phyloP scores from a whole-genome alignment of 2,329 filamentous ascomycete genomes.

The Ascochyta fabae region DNA sequence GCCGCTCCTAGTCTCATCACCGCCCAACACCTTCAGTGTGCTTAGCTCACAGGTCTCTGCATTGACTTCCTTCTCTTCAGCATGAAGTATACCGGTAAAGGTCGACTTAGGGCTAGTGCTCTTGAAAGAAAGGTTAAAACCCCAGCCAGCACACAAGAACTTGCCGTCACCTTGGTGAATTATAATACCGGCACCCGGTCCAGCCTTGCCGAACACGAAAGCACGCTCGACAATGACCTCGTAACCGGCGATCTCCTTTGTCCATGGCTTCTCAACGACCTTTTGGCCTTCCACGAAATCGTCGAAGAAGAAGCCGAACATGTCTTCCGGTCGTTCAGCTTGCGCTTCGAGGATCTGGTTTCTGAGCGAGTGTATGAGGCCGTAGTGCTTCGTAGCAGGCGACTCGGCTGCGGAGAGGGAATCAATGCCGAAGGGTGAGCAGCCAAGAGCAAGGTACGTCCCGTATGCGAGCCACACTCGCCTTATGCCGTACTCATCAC shows the following conservation, averaged over 20 bases:
- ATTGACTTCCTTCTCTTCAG: conserved; percentile 52
- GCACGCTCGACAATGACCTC: conserved; percentile 51
- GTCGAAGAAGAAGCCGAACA: conserved; percentile 55
- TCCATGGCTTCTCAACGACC: conserved; percentile 40
- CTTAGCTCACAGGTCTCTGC: conserved; percentile 46
- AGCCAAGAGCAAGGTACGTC: conserved; percentile 28
- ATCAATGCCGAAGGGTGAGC: conserved; percentile 49
- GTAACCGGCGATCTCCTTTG: conserved; percentile 44
- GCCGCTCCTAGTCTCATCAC: conserved; percentile 58
- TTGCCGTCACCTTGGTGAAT: conserved; percentile 49
- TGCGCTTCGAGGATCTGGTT: conserved; percentile 52
- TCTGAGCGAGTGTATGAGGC: conserved; percentile 46
- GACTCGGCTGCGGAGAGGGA: conserved; percentile 45
- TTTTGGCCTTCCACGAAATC: conserved; percentile 39
- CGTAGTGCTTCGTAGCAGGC: conserved; percentile 51
- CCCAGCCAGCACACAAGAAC: conserved; percentile 56
- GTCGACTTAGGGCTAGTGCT: conserved; percentile 35
- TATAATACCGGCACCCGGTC: conserved; percentile 53
- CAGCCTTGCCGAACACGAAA: conserved; percentile 56
- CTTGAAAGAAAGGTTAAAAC: conserved; percentile 51
- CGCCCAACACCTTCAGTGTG: conserved; percentile 50
- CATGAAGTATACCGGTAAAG: conserved; percentile 54
- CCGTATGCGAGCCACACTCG: conserved; percentile 37
- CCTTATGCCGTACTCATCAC: conserved; percentile 51
- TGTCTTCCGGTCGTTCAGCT: conserved; percentile 32